phyloP scores from a whole-genome alignment of 169 alveolate species.

The Plasmodium relictum region DNA sequence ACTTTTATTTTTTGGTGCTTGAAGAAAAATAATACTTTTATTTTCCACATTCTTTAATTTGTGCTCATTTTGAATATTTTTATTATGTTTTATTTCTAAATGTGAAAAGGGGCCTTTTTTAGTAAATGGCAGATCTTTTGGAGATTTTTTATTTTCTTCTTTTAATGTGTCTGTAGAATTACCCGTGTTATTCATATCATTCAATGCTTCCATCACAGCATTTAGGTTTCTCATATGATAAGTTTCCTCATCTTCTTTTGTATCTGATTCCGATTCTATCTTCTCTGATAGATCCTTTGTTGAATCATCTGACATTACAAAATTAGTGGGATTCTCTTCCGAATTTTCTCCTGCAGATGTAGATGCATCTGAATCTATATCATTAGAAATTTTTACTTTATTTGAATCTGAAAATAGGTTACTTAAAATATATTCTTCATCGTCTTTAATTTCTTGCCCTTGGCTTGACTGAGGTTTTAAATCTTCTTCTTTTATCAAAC shows the following conservation, averaged over 20 bases:
- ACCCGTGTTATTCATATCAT: too few relatives aligned
- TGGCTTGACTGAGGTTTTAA: constrained; percentile 19
- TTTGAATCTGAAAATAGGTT: not conserved
- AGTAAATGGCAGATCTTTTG: not conserved
- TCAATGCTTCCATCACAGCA: not conserved
- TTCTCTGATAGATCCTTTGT: not conserved
- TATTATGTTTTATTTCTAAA: not conserved
- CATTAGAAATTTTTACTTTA: constrained; percentile 3
- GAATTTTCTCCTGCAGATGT: constrained; percentile 11
- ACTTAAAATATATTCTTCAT: constrained; percentile 2
- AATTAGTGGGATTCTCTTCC: not conserved
- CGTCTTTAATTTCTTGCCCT: constrained; percentile 19
- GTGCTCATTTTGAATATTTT: not conserved
- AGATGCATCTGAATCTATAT: not conserved
- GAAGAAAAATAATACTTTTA: constrained; percentile 23
- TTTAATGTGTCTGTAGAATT: not conserved
- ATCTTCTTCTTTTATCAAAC: constrained; percentile 54
- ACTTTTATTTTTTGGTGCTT: not conserved
- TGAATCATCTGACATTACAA: not conserved
- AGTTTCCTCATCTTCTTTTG: not conserved
- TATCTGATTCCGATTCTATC: not conserved
- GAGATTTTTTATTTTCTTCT: not conserved
- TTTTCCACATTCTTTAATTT: not conserved
- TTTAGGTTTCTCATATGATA: not conserved
- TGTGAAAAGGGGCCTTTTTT: not conserved